Base-by-base conservation (phyloP, 805 yeast genomes). In the Myxozyma vanderwaltii region DNA sequence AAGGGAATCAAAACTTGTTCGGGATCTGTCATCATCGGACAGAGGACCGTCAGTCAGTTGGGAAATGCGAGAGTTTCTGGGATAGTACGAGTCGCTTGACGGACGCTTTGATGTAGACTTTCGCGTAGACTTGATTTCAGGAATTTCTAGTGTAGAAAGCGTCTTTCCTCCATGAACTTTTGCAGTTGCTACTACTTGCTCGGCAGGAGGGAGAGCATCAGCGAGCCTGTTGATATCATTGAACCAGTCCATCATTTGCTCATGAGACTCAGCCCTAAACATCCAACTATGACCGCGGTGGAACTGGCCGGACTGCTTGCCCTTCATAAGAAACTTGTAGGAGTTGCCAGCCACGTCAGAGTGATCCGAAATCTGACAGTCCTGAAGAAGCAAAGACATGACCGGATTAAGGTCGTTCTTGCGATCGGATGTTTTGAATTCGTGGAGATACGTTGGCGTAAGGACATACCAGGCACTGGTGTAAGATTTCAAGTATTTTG, bases 261-360 rank as follows among this genome's bases (percentile, higher is more conserved):
- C 87, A 68, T 87, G 88, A 50, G 87, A 82, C 69, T 88, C 94
- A n/a, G 95, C 86, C 65, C 96, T 81, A 77, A 92, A 91, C n/a
- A 91, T 94, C 89, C 94, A 90, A 68, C 90, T 91, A 75, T 91
- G 97, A 44, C 90, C 89, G 69, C 89, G 80, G 63, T 85, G 86
- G 63, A 89, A 79, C 60, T 87, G 75, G 13, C 94, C 94, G 61
- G 84, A 83, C 63, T 86, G 85, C 68, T 87, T 89, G 17, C 91
- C 83, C 64, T 82, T 83, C 61, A 92, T 76, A 10, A 91, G 88
- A 74, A 92, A 94, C 75, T 91, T 91, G 68, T 71, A 73, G 40
- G 66, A 69, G 55, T 60, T 59, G 29, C 65, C 49, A 31, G 61
- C 41, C 2, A 63, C 23, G 12, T 63, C 68, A 15, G 62, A 56